These are phyloP conservation scores for Lipomyces lipofer DNA, from an alignment of 805 yeast species.

Conservation along the genomic window DNA sequence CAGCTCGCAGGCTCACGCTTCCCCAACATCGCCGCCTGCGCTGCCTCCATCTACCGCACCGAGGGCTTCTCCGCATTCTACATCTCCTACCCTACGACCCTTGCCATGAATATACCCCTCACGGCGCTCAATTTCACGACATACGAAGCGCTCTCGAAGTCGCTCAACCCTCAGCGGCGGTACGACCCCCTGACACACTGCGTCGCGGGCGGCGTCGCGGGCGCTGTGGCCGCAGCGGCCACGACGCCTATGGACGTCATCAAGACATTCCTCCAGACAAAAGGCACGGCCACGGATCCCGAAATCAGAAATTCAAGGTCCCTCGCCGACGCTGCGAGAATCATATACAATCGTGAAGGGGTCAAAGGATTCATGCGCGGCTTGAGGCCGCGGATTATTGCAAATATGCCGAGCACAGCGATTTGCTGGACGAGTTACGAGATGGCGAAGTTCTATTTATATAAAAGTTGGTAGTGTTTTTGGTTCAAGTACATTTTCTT, in stretches of 20 bases:
- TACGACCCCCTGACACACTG: conserved; percentile 93
- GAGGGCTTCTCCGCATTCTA: conserved; percentile 72
- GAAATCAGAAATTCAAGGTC: conserved; percentile 60
- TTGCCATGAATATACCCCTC: conserved; percentile 89
- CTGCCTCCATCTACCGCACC: conserved; percentile 37
- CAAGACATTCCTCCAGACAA: conserved; percentile 86
- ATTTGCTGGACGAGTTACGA: conserved; percentile 98
- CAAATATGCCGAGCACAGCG: conserved; percentile 94
- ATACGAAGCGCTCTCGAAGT: conserved; percentile 77
- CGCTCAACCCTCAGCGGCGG: conserved; percentile 68
- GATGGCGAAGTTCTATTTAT: conserved; percentile 67
- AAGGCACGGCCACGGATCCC: conserved; percentile 44
- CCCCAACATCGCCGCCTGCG: conserved; percentile 35
- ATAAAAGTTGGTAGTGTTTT: conserved; percentile 15
- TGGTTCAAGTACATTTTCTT: background rate
- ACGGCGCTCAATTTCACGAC: conserved; percentile 92
- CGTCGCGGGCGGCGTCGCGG: conserved; percentile 89
- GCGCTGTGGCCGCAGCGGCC: conserved; percentile 91
- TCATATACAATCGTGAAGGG: conserved; percentile 52
- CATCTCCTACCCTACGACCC: conserved; percentile 90
- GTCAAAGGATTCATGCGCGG: conserved; percentile 76
- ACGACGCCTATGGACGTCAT: conserved; percentile 95
- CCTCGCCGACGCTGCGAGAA: conserved; percentile 66
- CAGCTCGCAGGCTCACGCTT: conserved; percentile 50
- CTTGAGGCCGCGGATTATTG: conserved; percentile 82